Conservation (phyloP, 1,284 basidiomycete genomes). For the Lentinus polychrous region DNA sequence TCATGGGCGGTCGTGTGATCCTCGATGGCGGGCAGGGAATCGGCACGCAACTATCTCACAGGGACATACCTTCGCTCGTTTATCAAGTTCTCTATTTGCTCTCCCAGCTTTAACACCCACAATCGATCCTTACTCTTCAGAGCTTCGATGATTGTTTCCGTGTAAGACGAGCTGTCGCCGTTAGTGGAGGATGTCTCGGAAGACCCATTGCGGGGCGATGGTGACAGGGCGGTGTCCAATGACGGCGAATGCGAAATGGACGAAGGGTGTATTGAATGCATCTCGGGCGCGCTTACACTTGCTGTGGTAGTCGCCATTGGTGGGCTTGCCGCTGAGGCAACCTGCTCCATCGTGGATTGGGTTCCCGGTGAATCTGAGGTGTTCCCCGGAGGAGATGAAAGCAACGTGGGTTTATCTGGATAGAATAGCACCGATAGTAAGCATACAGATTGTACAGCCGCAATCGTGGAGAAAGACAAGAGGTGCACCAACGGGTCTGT, state of each 20-base stretch:
- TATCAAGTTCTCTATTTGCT: slow-evolving; percentile 73
- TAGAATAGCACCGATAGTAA: background rate
- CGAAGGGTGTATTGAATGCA: slow-evolving; percentile 13
- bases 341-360: slow-evolving; percentile 8
- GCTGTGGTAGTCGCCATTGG: slow-evolving; percentile 12
- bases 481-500: background rate
- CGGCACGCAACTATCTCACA: background rate
- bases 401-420: slow-evolving; percentile 4
- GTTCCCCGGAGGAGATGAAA: background rate
- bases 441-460: background rate
- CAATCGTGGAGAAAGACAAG: background rate
- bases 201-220: slow-evolving; percentile 15
- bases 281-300: slow-evolving; percentile 20
- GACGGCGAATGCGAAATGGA: slow-evolving; percentile 19
- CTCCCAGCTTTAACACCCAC: slow-evolving; percentile 77
- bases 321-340: slow-evolving; percentile 16
- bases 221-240: slow-evolving; percentile 14
- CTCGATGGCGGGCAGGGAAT: background rate
- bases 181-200: slow-evolving; percentile 11
- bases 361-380: background rate
- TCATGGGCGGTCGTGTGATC: background rate
- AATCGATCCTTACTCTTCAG: slow-evolving; percentile 78
- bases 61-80: slow-evolving; percentile 56
- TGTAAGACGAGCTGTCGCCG: background rate
- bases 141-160: slow-evolving; percentile 59